phyloP scores from a whole-genome alignment of 2,329 filamentous ascomycete species.

The Lecanicillium sp. region DNA sequence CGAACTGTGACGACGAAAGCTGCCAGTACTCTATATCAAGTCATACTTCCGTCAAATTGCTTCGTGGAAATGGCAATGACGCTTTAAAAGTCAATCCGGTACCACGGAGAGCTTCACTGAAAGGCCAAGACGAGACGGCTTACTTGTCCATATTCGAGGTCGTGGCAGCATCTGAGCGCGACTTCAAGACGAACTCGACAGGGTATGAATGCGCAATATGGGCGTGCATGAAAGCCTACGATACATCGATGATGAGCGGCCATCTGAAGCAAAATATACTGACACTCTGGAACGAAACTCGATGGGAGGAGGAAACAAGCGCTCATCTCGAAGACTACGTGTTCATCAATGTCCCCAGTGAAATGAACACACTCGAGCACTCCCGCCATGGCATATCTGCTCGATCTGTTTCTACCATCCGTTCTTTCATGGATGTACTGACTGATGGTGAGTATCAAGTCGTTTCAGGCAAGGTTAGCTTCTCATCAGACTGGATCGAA shows the following conservation, averaged over 20 bases:
- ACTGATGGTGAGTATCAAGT: conserved; percentile 27
- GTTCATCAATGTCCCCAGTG: conserved; percentile 25
- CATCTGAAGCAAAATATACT: conserved; percentile 20
- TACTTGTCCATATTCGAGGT: conserved; percentile 33
- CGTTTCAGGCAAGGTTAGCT: conserved; percentile 23
- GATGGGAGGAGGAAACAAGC: conserved; percentile 21
- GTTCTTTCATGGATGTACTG: conserved; percentile 27
- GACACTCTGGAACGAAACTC: conserved; percentile 26
- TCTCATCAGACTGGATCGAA: conserved; percentile 33
- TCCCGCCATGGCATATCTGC: conserved; percentile 28
- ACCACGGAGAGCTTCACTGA: conserved; percentile 12
- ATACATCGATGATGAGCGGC: conserved; percentile 25
- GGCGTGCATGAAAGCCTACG: conserved; percentile 31
- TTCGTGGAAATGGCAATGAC: conserved; percentile 19
- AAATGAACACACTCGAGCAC: conserved; percentile 21
- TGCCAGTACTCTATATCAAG: conserved; percentile 27
- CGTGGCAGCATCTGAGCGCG: conserved; percentile 24
- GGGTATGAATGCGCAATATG: conserved; percentile 31
- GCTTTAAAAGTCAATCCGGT: conserved; percentile 25
- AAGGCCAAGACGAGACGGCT: conserved; percentile 16
- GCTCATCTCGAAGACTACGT: conserved; percentile 25
- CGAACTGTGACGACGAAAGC: conserved; percentile 18
- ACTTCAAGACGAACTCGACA: conserved; percentile 15
- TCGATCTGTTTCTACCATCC: conserved; percentile 26
- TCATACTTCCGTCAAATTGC: conserved; percentile 23